A percentile compares a stretch with the other conserved stretches of the same genome.
Evolutionary conservation across 75 land plant species (phyloP).

Genomic region (Pinus tabuliformis): DNA sequence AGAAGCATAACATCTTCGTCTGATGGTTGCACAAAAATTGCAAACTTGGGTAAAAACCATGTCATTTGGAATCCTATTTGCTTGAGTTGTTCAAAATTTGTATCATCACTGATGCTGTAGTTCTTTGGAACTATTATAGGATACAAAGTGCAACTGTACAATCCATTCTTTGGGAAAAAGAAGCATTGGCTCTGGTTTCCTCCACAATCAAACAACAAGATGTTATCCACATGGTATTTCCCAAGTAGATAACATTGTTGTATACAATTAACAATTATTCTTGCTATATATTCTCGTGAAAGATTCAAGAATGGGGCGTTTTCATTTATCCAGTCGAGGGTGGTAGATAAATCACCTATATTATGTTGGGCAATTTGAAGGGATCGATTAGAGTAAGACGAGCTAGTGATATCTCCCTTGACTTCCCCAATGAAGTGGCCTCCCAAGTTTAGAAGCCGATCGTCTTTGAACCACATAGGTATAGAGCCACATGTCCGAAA

Average conservation of each 20-base stretch:
- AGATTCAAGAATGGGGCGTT: not conserved
- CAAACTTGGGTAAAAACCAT: not conserved
- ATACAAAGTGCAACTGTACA: not conserved
- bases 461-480: too few relatives aligned
- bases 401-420: too few relatives aligned
- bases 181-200: not conserved
- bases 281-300: not conserved
- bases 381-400: too few relatives aligned
- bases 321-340: too few relatives aligned
- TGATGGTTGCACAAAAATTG: not conserved
- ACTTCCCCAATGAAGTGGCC: too few relatives aligned
- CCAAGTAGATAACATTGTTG: not conserved
- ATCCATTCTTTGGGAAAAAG: not conserved
- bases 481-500: too few relatives aligned
- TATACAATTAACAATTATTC: not conserved
- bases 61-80: not conserved
- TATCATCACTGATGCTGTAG: not conserved
- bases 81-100: not conserved
- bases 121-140: not conserved
- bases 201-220: not conserved
- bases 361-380: too few relatives aligned
- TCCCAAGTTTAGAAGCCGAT: too few relatives aligned
- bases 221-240: too few relatives aligned
- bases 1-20: not conserved
- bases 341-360: too few relatives aligned